These are phyloP conservation scores for Candida maesae DNA, from an alignment of 805 yeast genomes.

Conservation along the genomic window DNA sequence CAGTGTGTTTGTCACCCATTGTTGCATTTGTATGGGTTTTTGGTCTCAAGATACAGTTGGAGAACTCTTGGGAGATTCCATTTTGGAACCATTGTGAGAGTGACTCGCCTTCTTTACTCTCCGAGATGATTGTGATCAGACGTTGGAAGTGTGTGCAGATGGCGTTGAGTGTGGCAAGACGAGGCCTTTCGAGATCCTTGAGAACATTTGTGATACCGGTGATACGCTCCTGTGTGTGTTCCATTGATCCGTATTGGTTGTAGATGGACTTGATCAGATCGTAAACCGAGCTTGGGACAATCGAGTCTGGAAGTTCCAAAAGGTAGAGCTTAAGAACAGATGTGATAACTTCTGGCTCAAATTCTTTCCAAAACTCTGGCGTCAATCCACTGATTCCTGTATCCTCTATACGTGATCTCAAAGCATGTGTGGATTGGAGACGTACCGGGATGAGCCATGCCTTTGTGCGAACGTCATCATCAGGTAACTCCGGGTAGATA, in stretches of 20 bases:
- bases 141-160: constrained; percentile 72
- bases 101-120: constrained; percentile 38
- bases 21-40: constrained; percentile 40
- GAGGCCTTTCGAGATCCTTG: constrained; percentile 62
- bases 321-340: constrained; percentile 69
- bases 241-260: constrained; percentile 39
- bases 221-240: constrained; percentile 37
- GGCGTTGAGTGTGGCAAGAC: constrained; percentile 77
- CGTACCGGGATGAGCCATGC: constrained; percentile 69
- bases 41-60: constrained; percentile 58
- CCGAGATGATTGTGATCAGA: constrained; percentile 48
- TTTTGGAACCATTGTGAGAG: constrained; percentile 35
- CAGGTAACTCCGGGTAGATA: constrained; percentile 62
- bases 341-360: constrained; percentile 56
- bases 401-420: constrained; percentile 56
- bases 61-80: constrained; percentile 63
- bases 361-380: constrained; percentile 28
- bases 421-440: constrained; percentile 53
- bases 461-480: constrained; percentile 64
- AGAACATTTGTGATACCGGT: constrained; percentile 64
- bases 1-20: constrained; percentile 57
- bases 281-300: constrained; percentile 60
- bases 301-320: constrained; percentile 75
- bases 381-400: constrained; percentile 40
- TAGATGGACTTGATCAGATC: constrained; percentile 70